These are phyloP conservation scores for Schwanniomyces etchellsii DNA, from an alignment of 1,139 yeast genomes.

Conservation along the genomic window DNA sequence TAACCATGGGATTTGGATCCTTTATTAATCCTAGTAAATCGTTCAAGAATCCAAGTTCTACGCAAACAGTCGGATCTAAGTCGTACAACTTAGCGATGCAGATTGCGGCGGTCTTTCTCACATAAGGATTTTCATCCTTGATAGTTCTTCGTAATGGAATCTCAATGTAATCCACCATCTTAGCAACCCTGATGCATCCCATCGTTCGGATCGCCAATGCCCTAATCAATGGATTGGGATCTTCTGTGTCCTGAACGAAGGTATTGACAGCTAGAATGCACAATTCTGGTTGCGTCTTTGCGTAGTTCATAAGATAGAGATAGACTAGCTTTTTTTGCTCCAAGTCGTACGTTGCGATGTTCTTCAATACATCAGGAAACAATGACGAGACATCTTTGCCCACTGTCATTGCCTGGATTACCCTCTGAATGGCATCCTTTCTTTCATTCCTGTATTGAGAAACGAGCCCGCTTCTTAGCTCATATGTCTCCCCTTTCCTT, in stretches of 20 bases:
- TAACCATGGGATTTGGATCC: conserved; percentile 95
- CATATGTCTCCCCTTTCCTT: conserved; percentile 73
- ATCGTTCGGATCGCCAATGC: conserved; percentile 96
- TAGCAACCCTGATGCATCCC: conserved; percentile 97
- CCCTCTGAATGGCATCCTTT: conserved; percentile 94
- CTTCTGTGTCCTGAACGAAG: conserved; percentile 93
- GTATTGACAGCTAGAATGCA: conserved; percentile 96
- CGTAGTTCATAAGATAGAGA: conserved; percentile 92
- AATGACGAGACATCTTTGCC: conserved; percentile 97
- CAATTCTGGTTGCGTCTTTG: conserved; percentile 92
- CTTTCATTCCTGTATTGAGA: conserved; percentile 92
- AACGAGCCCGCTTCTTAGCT: conserved; percentile 82
- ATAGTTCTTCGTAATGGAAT: conserved; percentile 82
- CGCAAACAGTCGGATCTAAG: conserved; percentile 70
- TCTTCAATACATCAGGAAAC: conserved; percentile 94
- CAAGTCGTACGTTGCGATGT: conserved; percentile 93
- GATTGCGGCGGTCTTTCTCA: conserved; percentile 94
- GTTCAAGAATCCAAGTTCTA: conserved; percentile 82
- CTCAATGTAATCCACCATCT: conserved; percentile 92
- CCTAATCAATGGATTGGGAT: conserved; percentile 92
- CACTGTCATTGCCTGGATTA: conserved; percentile 96
- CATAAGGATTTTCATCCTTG: conserved; percentile 93
- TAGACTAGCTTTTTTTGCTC: conserved; percentile 97
- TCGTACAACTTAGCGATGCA: conserved; percentile 96
- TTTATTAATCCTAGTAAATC: conserved; percentile 64